Base-by-base conservation (phyloP, 257 asterid species). In the Cordia subcordata region DNA sequence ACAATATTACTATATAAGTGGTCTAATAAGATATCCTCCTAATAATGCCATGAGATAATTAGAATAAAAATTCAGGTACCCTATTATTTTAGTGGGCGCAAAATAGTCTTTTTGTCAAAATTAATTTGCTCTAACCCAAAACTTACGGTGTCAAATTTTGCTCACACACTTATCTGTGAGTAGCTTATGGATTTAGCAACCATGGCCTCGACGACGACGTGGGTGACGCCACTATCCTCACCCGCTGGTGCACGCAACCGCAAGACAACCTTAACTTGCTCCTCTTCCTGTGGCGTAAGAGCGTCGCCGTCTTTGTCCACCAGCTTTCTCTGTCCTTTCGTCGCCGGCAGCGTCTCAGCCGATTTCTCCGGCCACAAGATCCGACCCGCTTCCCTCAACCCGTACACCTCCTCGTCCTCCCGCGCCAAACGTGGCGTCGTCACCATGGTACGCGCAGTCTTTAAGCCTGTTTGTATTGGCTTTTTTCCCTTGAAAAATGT, bases 401-500 rank as follows among this genome's bases (percentile, higher is more conserved):
- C 81, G 8, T 42, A 44, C 20, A 61, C 73, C 60, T 68, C 82
- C 68, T 67, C 82, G 5, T 42, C 59, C 42, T 71, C 75, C 55
- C 67, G 69, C 18, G 65, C 76, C 55, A 84, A 79, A 70, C 94
- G 98, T 10, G 82, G 93, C 35, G 94, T 84, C 23, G 90, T 91
- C 10, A 80, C 94, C n/a, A 91, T 84, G 98, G 96, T 91, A 76
- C n/a, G n/a, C n/a, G n/a, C n/a, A n/a, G n/a, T n/a, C n/a, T n/a
- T n/a, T n/a, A n/a, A n/a, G n/a, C n/a, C n/a, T n/a, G n/a, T n/a
- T n/a, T n/a, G n/a, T n/a, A n/a, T n/a, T n/a, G n/a, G n/a, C n/a
- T n/a, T n/a, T n/a, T n/a, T n/a, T n/a, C n/a, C n/a, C n/a, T n/a
- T n/a, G n/a, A n/a, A n/a, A n/a, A n/a, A n/a, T n/a, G n/a, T n/a